phyloP scores from a whole-genome alignment of 768 basidiomycete species.

The Mycena belliarum region DNA sequence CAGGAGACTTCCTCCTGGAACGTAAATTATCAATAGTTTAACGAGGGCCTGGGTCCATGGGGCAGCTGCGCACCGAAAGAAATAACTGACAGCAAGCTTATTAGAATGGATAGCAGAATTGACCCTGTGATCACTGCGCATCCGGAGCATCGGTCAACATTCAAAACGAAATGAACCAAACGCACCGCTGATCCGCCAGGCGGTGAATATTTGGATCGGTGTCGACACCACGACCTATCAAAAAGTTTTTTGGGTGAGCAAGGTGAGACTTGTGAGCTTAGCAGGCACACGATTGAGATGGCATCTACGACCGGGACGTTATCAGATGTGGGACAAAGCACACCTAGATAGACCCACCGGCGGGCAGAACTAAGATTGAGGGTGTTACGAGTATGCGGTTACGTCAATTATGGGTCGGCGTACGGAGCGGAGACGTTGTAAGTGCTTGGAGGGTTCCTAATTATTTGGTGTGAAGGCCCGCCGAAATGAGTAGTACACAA shows the following conservation, averaged over 20 bases:
- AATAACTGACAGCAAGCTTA: constrained; percentile 7
- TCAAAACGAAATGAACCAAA: no score
- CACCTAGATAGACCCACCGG: constrained; percentile 1
- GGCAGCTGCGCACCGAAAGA: constrained; percentile 11
- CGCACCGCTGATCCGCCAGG: constrained; percentile 19
- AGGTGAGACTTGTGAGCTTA: no score
- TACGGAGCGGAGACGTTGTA: constrained; percentile 11
- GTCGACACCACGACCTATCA: constrained; percentile 11
- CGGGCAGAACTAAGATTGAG: constrained; percentile 10
- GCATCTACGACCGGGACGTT: neutral
- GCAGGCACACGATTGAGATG: constrained; percentile 1
- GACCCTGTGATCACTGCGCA: constrained; percentile 15
- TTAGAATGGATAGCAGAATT: constrained; percentile 3
- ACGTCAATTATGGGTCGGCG: no score
- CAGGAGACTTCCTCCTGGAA: constrained; percentile 10
- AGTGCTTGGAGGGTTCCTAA: constrained; percentile 11
- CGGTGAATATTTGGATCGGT: constrained; percentile 19
- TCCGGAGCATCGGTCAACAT: neutral
- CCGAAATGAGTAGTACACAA: neutral
- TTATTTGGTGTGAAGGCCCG: neutral
- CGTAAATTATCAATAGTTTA: neutral
- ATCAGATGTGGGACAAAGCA: neutral
- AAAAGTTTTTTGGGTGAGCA: no score
- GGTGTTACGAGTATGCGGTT: no score
- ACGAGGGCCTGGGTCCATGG: no score